Base-by-base conservation (phyloP, 495 filamentous ascomycete species). In the Eremomyces bilateralis region DNA sequence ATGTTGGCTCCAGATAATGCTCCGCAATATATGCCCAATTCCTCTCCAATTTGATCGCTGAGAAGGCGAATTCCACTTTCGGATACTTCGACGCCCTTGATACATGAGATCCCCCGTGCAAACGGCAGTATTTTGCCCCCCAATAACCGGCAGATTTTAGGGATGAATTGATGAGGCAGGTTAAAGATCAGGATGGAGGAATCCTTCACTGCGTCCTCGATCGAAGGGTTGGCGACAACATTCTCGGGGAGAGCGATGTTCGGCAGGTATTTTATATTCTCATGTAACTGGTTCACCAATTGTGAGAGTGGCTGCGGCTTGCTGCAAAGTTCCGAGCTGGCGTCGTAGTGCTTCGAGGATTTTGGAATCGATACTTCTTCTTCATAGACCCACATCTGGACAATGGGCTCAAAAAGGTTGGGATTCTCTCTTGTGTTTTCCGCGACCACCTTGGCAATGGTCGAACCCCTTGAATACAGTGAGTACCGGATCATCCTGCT, bases 331-430 rank as follows among this genome's bases (percentile, higher is more conserved):
- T 65, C 57, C 15, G 65, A 63, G 20, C 57, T 52, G 31, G 67
- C 42, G 39, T 59, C 49, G 50, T 58, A 61, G 45, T 59, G 54
- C 19, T 47, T 43, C 22, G 58, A 60, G 21, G 43, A 56, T 47
- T 71, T 61, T n/a, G 77, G 56, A 34, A 90, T 59, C 33, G 69
- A 68, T 27, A 84, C 71, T 31, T 83, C 71, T 57, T 93, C 83
- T 58, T 93, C 80, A 42, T 69, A 88, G 48, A 92, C 85, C 80
- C 80, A 95, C 85, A 99, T 95, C 56, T 85, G 79, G 25, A 99
- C 83, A 35, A 82, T 67, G 44, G 71, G 57, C 42, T 94, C 74
- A 51, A 95, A 99, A 30, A 91, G 42, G 20, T 79, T 68, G 0
- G 71, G 61, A 54, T 94, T 65, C 42, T 61, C 70, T 36, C 62